Conservation (phyloP, 306 rosid genomes). For the Vigna unguiculata region DNA sequence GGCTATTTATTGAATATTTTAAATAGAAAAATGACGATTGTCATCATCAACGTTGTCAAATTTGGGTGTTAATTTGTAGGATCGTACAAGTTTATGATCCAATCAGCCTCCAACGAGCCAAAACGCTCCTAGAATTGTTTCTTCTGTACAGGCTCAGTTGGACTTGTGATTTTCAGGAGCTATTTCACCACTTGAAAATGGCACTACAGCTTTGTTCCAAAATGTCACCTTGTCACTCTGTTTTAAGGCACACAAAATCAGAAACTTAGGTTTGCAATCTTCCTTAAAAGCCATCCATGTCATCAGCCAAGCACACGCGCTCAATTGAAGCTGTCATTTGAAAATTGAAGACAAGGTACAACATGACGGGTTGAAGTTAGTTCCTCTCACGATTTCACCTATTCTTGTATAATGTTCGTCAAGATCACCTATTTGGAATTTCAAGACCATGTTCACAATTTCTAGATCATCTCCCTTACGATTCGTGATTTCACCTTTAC, state of each 20-base stretch:
- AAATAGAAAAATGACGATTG: background rate
- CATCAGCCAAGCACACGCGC: background rate
- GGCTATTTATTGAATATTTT: background rate
- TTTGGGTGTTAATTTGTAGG: background rate
- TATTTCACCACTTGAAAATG: background rate
- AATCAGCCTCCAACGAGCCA: background rate
- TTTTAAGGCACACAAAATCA: background rate
- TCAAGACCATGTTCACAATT: background rate
- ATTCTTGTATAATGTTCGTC: background rate
- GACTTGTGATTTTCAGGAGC: background rate
- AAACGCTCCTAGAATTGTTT: background rate
- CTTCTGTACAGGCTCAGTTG: background rate
- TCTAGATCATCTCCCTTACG: background rate
- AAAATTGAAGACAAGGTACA: background rate
- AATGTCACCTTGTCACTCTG: background rate
- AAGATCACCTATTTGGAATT: background rate
- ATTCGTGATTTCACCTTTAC: background rate
- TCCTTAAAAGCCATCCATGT: background rate
- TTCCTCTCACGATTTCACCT: background rate
- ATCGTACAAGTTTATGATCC: background rate
- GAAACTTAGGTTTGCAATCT: background rate
- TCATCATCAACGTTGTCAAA: background rate
- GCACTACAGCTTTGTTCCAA: background rate
- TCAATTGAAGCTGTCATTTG: background rate
- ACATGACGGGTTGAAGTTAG: background rate